Evolutionary conservation across 106 monocot species (phyloP), one percentile per base, ranked within the genome.

Genomic region (Platanthera zijinensis): DNA sequence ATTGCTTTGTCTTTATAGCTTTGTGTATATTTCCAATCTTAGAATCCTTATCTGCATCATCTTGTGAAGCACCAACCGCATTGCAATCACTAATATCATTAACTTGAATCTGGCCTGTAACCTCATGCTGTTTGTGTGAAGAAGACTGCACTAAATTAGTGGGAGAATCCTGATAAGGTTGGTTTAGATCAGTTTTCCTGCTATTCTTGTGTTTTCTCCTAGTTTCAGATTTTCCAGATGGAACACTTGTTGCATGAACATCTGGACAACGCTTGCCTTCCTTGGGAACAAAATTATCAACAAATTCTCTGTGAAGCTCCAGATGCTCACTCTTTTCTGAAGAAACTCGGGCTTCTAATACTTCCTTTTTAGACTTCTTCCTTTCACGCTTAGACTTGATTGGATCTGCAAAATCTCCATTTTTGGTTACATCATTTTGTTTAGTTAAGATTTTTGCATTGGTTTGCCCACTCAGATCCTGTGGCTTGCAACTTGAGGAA

Each of bases 361-460:
- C n/a, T 51, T 72, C 50, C 49, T 50, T 72, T 72, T 72, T 72
- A 50, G 49, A 51, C 21, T 72, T 72, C 72, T 51, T 72, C 72
- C 22, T 70, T 15, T 48, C 46, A 51, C 50, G 10, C 18, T 72
- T 72, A 51, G 50, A 11, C 39, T 39, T 39, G 39, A 3, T 39
- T 3, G 13, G 61, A 61, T 13, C 17, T 61, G 6, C 61, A 17
- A n/a, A 13, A 51, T 50, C 51, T 51, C 46, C 72, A 51, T 66
- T 10, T 32, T 66, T 3, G 39, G 39, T 39, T 39, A 39, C 39
- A 39, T 39, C 39, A 39, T 39, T 39, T 39, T 39, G 39, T 39
- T 39, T 39, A 39, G 39, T 39, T 39, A 39, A 39, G 1, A 39
- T 39, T 39, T 39, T 39, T 3, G 39, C 39, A 39, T 39, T 39